Evolutionary conservation across 306 rosid species (phyloP), one percentile per base, ranked within the genome.

Genomic region (Rosa chinensis): DNA sequence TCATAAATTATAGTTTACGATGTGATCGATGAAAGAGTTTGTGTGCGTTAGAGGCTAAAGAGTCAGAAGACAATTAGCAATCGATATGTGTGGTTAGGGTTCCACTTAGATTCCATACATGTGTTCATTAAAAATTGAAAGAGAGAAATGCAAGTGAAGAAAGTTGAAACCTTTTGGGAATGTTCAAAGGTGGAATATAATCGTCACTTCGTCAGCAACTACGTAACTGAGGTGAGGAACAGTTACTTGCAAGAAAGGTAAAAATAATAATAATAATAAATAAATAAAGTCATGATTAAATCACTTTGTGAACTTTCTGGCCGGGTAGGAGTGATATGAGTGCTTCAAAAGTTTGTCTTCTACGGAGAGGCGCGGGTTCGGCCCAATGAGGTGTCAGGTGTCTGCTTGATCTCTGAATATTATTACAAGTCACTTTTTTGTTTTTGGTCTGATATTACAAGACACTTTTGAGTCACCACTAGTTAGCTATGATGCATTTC

Each of bases 281-380:
- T 32, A 10, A 23, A 12, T 25, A 12, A 4, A 64, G 79, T 79
- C 74, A 39, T 18, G 70, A 35, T 35, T 74, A 17, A 71, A 79
- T 72, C 78, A 53, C 66, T 66, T 69, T 81, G 66, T 81, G 78
- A 83, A 82, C 86, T 85, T 88, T 83, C 81, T 53, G 80, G 85
- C 12, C 21, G 44, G 45, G 18, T 4, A 23, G 35, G 82, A 70
- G 74, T 70, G 84, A 76, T 78, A 14, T 1, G 61, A 85, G 81
- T 70, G 75, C 52, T 59, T 72, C 77, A 80, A 81, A 77, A 70
- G 66, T 3, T 64, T 68, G 80, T 45, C 37, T 45, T 70, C 77
- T 7, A 11, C 32, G 0, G 21, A 69, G 42, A 73, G 48, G 73
- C 82, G 78, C 81, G 82, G 49, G 44, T 58, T 53, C 45, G 35